Evolutionary conservation across 73 alveolate genomes (phyloP).

Genomic region (Uronychia binucleata): DNA sequence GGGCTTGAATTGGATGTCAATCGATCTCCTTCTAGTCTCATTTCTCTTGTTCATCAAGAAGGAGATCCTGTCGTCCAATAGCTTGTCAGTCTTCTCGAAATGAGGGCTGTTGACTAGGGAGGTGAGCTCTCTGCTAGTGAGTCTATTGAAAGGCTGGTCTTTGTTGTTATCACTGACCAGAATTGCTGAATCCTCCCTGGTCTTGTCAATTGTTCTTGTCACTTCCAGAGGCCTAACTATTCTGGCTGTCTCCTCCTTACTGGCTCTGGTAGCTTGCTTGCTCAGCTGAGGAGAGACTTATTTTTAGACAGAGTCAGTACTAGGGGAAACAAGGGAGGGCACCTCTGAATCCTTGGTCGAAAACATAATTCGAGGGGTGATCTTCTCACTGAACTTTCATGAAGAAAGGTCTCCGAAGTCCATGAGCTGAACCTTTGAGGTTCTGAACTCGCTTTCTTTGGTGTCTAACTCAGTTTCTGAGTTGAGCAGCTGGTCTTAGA

Average conservation of each 20-base stretch:
- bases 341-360: not conserved
- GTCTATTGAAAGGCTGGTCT: not conserved
- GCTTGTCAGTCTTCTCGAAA: not conserved
- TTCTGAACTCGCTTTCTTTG: not conserved
- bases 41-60: not conserved
- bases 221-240: not conserved
- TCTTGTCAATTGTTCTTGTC: not conserved
- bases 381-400: not conserved
- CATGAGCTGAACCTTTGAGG: not conserved
- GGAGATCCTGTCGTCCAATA: not conserved
- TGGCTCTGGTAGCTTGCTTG: not conserved
- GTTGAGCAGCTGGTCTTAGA: not conserved
- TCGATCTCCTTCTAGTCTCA: too few species aligned
- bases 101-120: not conserved
- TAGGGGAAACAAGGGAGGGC: not conserved
- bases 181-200: not conserved
- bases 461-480: not conserved
- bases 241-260: not conserved
- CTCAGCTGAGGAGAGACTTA: not conserved
- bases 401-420: not conserved
- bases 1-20: too few species aligned
- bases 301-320: too few species aligned
- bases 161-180: not conserved
- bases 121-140: not conserved
- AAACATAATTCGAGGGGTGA: not conserved